These are phyloP conservation scores for Pueraria montana DNA, from an alignment of 306 rosid species.

Conservation along the genomic window DNA sequence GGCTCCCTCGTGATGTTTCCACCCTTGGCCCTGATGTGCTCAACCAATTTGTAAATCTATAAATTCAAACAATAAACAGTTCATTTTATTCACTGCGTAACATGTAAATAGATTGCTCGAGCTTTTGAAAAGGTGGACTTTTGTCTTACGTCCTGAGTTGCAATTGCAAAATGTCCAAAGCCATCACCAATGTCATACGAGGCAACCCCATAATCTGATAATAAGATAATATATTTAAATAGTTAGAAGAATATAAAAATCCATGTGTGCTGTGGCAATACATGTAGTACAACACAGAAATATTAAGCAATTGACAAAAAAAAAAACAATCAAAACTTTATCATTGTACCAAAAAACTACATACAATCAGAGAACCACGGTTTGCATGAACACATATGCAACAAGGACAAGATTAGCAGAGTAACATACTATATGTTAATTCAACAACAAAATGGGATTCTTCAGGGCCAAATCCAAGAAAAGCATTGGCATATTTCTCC, in stretches of 20 bases:
- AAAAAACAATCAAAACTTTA: background rate
- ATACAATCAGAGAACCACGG: background rate
- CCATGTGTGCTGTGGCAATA: background rate
- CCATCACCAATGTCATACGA: conserved; percentile 92
- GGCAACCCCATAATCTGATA: conserved; percentile 82
- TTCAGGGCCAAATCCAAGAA: conserved; percentile 90
- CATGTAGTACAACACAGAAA: background rate
- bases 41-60: conserved; percentile 84
- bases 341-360: background rate
- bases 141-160: conserved; percentile 79
- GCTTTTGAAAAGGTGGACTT: conserved; percentile 16
- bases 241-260: conserved; percentile 33
- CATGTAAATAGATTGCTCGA: conserved; percentile 5
- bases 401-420: background rate
- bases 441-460: conserved; percentile 77
- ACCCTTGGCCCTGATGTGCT: conserved; percentile 72
- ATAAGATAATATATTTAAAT: conserved; percentile 19
- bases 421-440: conserved; percentile 80
- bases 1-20: conserved; percentile 89
- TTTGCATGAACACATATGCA: conserved; percentile 4
- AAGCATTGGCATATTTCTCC: conserved; percentile 91
- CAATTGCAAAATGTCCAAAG: conserved; percentile 91
- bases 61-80: conserved; percentile 31
- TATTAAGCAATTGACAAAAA: background rate
- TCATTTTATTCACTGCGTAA: conserved; percentile 22